These are phyloP conservation scores for Naganishia vishniacii DNA, from an alignment of 768 basidiomycete species.

Conservation along the genomic window DNA sequence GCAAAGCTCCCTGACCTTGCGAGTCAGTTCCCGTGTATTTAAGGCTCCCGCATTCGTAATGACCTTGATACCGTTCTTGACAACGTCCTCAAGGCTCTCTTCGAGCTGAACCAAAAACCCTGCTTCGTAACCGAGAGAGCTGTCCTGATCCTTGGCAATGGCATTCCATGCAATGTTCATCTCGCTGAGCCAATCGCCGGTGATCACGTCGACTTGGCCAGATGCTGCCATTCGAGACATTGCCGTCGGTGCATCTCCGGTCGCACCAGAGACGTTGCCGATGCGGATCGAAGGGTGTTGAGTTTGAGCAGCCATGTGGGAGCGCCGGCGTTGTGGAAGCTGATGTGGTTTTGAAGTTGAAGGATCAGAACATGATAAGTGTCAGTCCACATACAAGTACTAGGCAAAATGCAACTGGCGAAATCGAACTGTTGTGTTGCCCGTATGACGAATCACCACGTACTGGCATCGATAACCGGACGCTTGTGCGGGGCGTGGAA, in stretches of 20 bases:
- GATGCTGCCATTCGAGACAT: slow-evolving; percentile 12
- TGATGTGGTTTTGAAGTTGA: no score
- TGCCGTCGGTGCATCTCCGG: slow-evolving; percentile 8
- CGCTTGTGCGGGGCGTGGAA: no score
- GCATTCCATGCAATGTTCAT: slow-evolving; percentile 20
- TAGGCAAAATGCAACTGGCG: no score
- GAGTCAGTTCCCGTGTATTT: slow-evolving; percentile 8
- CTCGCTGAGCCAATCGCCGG: slow-evolving; percentile 20
- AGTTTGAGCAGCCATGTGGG: no score
- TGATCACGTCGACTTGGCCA: slow-evolving; percentile 5
- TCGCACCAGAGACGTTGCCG: slow-evolving; percentile 14
- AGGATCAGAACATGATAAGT: no score
- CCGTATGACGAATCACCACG: no score
- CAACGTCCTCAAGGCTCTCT: slow-evolving; percentile 10
- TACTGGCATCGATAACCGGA: no score
- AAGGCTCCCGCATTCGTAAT: slow-evolving; percentile 6
- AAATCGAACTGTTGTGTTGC: no score
- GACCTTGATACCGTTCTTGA: slow-evolving; percentile 18
- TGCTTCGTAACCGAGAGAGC: slow-evolving; percentile 18
- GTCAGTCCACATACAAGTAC: no score
- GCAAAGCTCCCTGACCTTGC: slow-evolving; percentile 3
- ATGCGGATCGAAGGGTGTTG: slow-evolving; percentile 12
- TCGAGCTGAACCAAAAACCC: slow-evolving; percentile 19
- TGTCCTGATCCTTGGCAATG: slow-evolving; percentile 8
- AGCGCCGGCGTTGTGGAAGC: no score